phyloP scores from a whole-genome alignment of 148 eudicot species.

The Diospyros kaki region DNA sequence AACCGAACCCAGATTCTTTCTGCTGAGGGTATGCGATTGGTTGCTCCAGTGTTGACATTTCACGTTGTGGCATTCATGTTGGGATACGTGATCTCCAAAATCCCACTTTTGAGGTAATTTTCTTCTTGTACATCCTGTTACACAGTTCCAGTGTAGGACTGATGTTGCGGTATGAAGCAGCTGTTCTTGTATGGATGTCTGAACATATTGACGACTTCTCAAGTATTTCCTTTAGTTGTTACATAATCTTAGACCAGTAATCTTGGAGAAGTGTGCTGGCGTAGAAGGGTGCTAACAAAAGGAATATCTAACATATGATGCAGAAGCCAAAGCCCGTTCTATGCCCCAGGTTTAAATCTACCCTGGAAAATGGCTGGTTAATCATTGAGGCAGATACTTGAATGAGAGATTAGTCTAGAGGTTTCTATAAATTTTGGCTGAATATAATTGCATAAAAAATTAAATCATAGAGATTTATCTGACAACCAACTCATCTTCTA shows the following conservation, averaged over 20 bases:
- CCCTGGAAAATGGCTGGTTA: background rate
- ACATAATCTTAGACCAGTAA: background rate
- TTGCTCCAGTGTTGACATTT: constrained; percentile 69
- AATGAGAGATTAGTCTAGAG: background rate
- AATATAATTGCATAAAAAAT: background rate
- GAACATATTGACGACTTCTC: background rate
- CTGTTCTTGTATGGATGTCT: background rate
- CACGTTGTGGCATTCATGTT: constrained; percentile 66
- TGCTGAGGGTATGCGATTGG: constrained; percentile 63
- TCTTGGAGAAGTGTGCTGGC: background rate
- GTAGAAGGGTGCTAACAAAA: background rate
- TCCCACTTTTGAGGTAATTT: constrained; percentile 52
- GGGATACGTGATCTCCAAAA: constrained; percentile 82
- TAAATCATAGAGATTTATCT: background rate
- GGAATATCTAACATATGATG: background rate
- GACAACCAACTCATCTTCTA: background rate
- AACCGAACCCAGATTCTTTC: constrained; percentile 74
- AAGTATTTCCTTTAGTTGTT: background rate
- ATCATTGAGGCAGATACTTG: background rate
- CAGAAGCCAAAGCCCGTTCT: background rate
- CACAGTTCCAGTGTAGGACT: background rate
- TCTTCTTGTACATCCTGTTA: background rate
- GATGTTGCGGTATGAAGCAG: background rate
- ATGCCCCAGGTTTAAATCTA: background rate
- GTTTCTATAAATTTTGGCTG: background rate